Evolutionary conservation across 2,329 filamentous ascomycete species (phyloP).

Genomic region (Alternaria rosae): DNA sequence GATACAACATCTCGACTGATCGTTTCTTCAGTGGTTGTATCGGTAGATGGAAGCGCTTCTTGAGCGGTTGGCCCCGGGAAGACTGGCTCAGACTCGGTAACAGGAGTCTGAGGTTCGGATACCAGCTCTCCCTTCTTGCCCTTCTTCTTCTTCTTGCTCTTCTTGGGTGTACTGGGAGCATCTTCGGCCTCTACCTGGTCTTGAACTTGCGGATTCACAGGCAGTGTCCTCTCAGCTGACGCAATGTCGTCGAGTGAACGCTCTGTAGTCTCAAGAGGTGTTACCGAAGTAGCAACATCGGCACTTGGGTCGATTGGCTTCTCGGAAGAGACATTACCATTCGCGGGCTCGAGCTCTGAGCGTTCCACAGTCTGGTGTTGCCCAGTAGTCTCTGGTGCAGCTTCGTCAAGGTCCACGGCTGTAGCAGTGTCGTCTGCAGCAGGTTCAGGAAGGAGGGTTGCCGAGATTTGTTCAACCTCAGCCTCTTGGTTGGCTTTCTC

Average conservation of each 20-base stretch:
- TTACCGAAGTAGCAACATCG: background rate
- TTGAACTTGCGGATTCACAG: conserved; percentile 4
- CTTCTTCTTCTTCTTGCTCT: conserved; percentile 43
- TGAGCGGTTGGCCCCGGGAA: conserved; percentile 5
- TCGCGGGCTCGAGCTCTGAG: background rate
- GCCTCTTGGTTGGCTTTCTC: conserved; percentile 11
- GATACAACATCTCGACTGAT: background rate
- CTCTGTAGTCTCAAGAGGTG: background rate
- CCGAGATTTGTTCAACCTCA: background rate
- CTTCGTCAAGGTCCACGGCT: background rate
- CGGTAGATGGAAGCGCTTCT: background rate
- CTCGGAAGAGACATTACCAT: background rate
- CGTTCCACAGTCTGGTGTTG: background rate
- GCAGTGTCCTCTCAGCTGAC: background rate
- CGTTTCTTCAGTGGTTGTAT: conserved; percentile 2
- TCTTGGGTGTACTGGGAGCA: conserved; percentile 25
- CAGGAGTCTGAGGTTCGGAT: conserved; percentile 28
- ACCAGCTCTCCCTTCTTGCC: conserved; percentile 30
- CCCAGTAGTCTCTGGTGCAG: background rate
- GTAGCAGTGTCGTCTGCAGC: background rate
- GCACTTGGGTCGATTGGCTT: background rate
- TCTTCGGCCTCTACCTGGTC: background rate
- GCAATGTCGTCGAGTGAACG: background rate
- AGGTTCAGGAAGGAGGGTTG: background rate
- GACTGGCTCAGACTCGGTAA: conserved; percentile 11